Percentiles rank a stretch among this genome's conserved stretches.
phyloP scores from a whole-genome alignment of 1,284 basidiomycete genomes.

The Crepidotus sp. region DNA sequence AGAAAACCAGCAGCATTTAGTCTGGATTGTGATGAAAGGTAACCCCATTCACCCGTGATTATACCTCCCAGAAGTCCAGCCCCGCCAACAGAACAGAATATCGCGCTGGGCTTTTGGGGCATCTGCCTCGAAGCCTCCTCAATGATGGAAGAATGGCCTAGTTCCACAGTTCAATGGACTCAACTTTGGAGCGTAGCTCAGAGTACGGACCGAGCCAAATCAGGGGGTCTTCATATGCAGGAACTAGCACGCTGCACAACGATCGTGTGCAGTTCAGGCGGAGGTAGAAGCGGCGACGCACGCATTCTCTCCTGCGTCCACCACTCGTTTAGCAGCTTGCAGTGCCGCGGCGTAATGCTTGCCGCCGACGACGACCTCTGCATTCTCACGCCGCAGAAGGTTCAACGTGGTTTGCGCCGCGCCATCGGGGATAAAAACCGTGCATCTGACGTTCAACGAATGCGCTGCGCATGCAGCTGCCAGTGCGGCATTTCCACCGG shows the following conservation, averaged over 20 bases:
- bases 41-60: constrained; percentile 38
- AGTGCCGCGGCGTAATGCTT: constrained; percentile 50
- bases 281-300: constrained; percentile 22
- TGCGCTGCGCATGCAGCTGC: constrained; percentile 58
- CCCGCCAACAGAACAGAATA: constrained; percentile 71
- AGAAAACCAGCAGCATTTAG: too few species aligned
- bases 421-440: constrained; percentile 54
- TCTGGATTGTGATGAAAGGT: not conserved
- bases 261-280: not conserved
- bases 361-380: constrained; percentile 47
- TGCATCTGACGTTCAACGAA: constrained; percentile 46
- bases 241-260: constrained; percentile 46
- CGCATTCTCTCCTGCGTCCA: constrained; percentile 40
- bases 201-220: too few species aligned
- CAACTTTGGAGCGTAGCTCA: too few species aligned
- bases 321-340: constrained; percentile 36
- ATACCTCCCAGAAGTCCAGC: constrained; percentile 63
- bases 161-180: too few species aligned
- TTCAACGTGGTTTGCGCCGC: constrained; percentile 39
- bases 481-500: constrained; percentile 57
- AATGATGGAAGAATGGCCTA: constrained; percentile 67
- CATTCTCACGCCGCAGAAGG: constrained; percentile 43
- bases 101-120: constrained; percentile 49
- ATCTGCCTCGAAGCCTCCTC: constrained; percentile 52
- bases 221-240: constrained; percentile 57